Evolutionary conservation across 176 grass and related monocot species (phyloP).

Genomic region (Metroxylon sagu): DNA sequence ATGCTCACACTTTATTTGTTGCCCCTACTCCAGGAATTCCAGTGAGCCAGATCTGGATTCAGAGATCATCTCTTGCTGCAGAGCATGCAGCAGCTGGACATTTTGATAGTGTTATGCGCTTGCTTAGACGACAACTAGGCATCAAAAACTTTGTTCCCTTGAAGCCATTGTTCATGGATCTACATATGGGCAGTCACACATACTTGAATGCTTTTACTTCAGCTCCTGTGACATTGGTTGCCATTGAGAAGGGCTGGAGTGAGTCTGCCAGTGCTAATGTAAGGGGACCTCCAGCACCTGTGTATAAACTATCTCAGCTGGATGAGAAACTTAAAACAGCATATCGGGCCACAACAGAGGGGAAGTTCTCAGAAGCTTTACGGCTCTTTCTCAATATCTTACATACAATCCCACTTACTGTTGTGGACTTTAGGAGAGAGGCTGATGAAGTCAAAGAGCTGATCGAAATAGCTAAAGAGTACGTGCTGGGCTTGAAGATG

Average conservation of each 20-base stretch:
- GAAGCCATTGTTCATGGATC: slow-evolving; percentile 77
- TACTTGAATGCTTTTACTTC: slow-evolving; percentile 57
- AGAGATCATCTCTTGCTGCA: slow-evolving; percentile 91
- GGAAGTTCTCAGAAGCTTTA: slow-evolving; percentile 76
- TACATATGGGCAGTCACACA: slow-evolving; percentile 68
- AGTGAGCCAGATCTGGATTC: slow-evolving; percentile 87
- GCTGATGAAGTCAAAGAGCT: slow-evolving; percentile 95
- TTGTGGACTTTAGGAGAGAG: slow-evolving; percentile 77
- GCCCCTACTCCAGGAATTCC: slow-evolving; percentile 77
- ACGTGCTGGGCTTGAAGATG: slow-evolving; percentile 79
- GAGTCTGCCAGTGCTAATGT: slow-evolving; percentile 83
- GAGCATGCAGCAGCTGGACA: slow-evolving; percentile 89
- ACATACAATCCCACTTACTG: slow-evolving; percentile 64
- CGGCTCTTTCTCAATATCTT: slow-evolving; percentile 77
- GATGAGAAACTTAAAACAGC: slow-evolving; percentile 86
- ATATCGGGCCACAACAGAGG: slow-evolving; percentile 74
- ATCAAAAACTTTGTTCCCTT: slow-evolving; percentile 83
- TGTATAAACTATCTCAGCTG: slow-evolving; percentile 75
- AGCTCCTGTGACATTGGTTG: slow-evolving; percentile 48
- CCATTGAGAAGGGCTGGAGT: slow-evolving; percentile 89
- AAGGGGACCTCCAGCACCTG: slow-evolving; percentile 66
- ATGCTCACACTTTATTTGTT: slow-evolving; percentile 45
- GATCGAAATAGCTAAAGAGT: slow-evolving; percentile 81
- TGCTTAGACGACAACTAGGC: slow-evolving; percentile 83
- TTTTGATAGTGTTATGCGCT: slow-evolving; percentile 80